Evolutionary conservation across 257 asterid genomes (phyloP), one percentile per base, ranked within the genome.

Genomic region (Gentiana straminea): DNA sequence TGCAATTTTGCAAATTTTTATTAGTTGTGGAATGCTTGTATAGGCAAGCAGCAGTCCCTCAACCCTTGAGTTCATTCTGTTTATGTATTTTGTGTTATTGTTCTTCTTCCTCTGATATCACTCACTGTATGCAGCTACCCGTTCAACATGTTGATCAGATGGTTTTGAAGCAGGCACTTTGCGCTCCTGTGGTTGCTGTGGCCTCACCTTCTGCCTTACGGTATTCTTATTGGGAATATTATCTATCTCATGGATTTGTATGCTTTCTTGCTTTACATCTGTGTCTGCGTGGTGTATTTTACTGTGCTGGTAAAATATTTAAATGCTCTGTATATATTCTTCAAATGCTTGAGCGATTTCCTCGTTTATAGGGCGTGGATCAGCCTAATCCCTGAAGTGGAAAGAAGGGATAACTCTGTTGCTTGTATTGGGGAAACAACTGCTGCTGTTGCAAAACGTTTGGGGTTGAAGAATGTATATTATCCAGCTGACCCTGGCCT

Each of bases 341-440:
- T 11, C 4, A 10, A 34, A 35, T 7, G 5, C 38, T 54, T 54
- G 35, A 9, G 15, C 62, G 15, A 49, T 56, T 34, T 56, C 44
- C 38, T 39, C 36, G 45, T 24, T 55, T 60, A 61, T 71, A 86
- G 95, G 71, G 92, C 82, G 49, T 86, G 96, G 94, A 58, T 77
- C 49, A 73, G 72, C 73, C 73, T 86, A 54, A 66, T 81, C 52
- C 84, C 89, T 3, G 76, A 74, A 49, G 13, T 70, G 32, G 82
- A 50, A 44, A 61, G 63, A 47, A 79, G 91, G 92, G 69, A 55
- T 60, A 77, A 74, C 62, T 82, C 84, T 8, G 83, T 84, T 68
- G 94, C 94, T 59, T 86, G 96, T 67, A 84, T 86, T 34, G 96
- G 96, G 34, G 96, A 84, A 75, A 86, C 96, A 69, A 84, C 92